Evolutionary conservation across 352 stramenopile genomes (phyloP).

Genomic region (Peronospora tabacina): DNA sequence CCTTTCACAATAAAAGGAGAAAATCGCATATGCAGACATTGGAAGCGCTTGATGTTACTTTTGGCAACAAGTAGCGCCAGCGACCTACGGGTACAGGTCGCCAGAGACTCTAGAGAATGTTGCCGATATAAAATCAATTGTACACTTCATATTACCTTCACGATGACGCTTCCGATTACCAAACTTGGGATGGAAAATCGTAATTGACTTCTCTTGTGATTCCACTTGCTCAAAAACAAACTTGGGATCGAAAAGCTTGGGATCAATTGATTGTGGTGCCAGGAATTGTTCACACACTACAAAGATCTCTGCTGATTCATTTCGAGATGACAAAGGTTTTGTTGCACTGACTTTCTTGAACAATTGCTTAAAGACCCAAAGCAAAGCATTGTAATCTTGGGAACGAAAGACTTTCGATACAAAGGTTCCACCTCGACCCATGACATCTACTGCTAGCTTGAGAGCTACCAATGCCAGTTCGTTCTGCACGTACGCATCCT

Average conservation of each 20-base stretch:
- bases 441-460: slow-evolving; percentile 95
- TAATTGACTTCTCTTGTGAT: slow-evolving; percentile 81
- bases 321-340: slow-evolving; percentile 96
- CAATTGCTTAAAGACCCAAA: slow-evolving; percentile 99
- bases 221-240: slow-evolving; percentile 96
- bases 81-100: slow-evolving; percentile 58
- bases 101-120: slow-evolving; percentile 89
- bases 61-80: slow-evolving; percentile 87
- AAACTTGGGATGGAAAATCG: slow-evolving; percentile 98
- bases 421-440: slow-evolving; percentile 90
- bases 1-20: slow-evolving; percentile 19
- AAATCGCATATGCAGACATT: slow-evolving; percentile 40
- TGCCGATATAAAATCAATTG: slow-evolving; percentile 42
- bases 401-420: slow-evolving; percentile 97
- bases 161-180: slow-evolving; percentile 91
- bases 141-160: slow-evolving; percentile 63
- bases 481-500: slow-evolving; percentile 99
- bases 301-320: slow-evolving; percentile 99
- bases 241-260: slow-evolving; percentile 95
- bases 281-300: slow-evolving; percentile 96
- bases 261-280: slow-evolving; percentile 95
- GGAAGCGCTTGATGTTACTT: slow-evolving; percentile 82
- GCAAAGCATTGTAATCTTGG: slow-evolving; percentile 96
- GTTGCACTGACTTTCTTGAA: slow-evolving; percentile 97
- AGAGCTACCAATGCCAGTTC: slow-evolving; percentile 95